Evolutionary conservation across 305 asterid genomes (phyloP), one percentile per base, ranked within the genome.

Genomic region (Fraxinus nigra): DNA sequence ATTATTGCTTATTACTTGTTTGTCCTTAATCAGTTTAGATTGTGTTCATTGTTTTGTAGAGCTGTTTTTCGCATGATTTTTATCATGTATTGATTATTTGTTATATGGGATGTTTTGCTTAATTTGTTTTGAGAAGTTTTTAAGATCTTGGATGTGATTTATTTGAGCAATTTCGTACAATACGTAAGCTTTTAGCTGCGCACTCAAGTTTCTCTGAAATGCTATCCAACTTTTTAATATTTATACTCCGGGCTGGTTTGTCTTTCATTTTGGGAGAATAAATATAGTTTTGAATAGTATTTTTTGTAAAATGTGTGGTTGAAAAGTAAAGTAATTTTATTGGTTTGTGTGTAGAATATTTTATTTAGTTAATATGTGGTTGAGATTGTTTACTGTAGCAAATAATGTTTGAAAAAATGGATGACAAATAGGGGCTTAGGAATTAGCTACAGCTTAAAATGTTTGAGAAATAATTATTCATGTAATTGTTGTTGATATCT

Each of bases 1-100:
- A 70, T 86, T 76, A 2, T 81, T 79, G 80, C 83, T 81, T 75
- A 7, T 10, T 84, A 56, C n/a, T 79, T 65, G 2, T 69, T 72
- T 24, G 33, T 3, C 13, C 74, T 77, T 48, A n/a, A 5, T 56
- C 9, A 20, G 26, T 38, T 63, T 81, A 33, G 24, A 0, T 77
- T 24, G 4, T 22, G 35, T 69, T 56, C 7, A 34, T 48, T 79
- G 82, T 7, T 56, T 56, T 56, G 10, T 18, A 6, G 65, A 56
- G 3, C 59, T 48, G 6, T 48, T 48, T 46, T 48, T 48, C n/a
- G 3, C 59, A 48, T 43, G n/a, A 3, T 48, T 51, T 51, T 51
- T 16, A 1, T 51, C 63, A 51, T 16, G 63, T 51, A 14, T 51
- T 16, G 20, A 51, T 51, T 51, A 51, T 51, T 51, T 16, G 7